These are phyloP conservation scores for Ustilago nuda DNA, from an alignment of 1,284 basidiomycete genomes.

Conservation along the genomic window DNA sequence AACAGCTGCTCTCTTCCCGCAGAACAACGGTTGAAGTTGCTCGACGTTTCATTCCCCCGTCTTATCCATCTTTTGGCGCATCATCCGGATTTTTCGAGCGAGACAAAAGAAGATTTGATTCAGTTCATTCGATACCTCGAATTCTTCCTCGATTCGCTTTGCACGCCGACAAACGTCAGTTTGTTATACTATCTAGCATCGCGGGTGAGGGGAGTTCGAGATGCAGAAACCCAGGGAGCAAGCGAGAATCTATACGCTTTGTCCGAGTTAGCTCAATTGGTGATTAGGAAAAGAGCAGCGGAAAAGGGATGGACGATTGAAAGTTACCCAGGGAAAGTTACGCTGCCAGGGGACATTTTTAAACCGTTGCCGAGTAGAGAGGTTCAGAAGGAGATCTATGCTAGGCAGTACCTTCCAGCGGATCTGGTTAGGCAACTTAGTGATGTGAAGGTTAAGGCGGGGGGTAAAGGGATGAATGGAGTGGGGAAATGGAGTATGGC, in stretches of 20 bases:
- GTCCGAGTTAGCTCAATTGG: constrained; percentile 86
- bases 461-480: neutral
- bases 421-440: constrained; percentile 28
- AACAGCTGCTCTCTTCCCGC: constrained; percentile 18
- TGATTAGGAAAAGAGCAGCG: constrained; percentile 80
- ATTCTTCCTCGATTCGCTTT: constrained; percentile 84
- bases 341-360: constrained; percentile 85
- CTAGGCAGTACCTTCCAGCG: constrained; percentile 30
- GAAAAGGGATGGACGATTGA: constrained; percentile 80
- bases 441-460: constrained; percentile 29
- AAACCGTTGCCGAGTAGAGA: constrained; percentile 62
- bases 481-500: constrained; percentile 12
- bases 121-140: constrained; percentile 76
- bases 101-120: constrained; percentile 79
- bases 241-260: constrained; percentile 83
- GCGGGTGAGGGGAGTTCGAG: constrained; percentile 86
- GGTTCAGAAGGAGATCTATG: constrained; percentile 48
- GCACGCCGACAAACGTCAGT: constrained; percentile 81
- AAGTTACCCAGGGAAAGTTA: constrained; percentile 83
- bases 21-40: constrained; percentile 37
- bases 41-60: constrained; percentile 86
- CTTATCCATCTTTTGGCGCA: constrained; percentile 88
- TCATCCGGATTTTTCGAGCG: constrained; percentile 87
- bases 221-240: constrained; percentile 71
- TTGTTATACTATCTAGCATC: constrained; percentile 84